Evolutionary conservation across 2,329 filamentous ascomycete genomes (phyloP), one percentile per base, ranked within the genome.

Genomic region (Colletotrichum magnum): DNA sequence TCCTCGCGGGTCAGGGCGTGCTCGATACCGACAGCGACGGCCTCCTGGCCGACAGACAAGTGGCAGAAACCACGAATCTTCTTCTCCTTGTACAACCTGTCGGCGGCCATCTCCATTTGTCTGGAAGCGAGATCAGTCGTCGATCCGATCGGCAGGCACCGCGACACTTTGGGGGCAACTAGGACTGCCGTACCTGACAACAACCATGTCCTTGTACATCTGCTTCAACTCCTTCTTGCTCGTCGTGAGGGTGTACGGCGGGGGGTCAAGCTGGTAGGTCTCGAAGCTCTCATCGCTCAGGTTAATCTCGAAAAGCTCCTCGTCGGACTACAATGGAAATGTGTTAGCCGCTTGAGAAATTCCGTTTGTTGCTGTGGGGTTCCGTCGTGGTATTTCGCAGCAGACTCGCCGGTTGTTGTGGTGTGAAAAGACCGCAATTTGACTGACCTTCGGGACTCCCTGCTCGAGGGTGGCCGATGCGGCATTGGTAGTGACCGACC

Each of bases 21-120:
- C 86, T 99, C 96, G 79, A 99, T 98, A 81, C 96, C 96, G 76
- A 95, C 92, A 69, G 96, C 94, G 74, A 99, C 96, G 74, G 96
- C 96, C 89, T 99, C 96, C 86, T 99, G 96, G 72, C 96, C 96
- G 69, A 93, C 97, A 69, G 96, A 98, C 84, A 99, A 86, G 86
- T 99, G 96, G 87, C 96, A 99, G 93, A 99, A 99, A 86, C 96
- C 96, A 78, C 96, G 93, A 78, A 99, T 98, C 90, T 99, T 98
- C 92, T 99, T 99, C 88, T 98, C 96, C 89, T 99, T 99, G 93
- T 99, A 99, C 79, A 99, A 88, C 81, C 95, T 91, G 82, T 99
- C 96, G 86, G 96, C 94, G 75, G 95, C 95, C 95, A 99, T 97
- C 86, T 99, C 96, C 96, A 99, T 97, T 83, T 97, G 96, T 86